These are phyloP conservation scores for Monilinia fructigena DNA, from an alignment of 2,329 filamentous ascomycete species.

Conservation along the genomic window DNA sequence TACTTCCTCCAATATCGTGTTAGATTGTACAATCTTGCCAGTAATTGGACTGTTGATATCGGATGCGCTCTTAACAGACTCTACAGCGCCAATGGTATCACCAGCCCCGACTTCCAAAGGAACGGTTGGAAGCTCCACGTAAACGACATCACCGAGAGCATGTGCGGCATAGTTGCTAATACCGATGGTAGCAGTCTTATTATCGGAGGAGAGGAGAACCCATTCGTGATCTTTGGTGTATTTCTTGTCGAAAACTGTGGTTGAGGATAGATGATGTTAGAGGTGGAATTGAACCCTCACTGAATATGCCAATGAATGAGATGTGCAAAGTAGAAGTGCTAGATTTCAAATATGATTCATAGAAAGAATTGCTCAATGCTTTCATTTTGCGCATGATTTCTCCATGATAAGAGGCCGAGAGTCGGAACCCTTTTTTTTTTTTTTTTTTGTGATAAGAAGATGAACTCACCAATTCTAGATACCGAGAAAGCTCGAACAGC, in stretches of 20 bases:
- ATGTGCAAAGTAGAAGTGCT: background rate
- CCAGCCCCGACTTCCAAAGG: constrained; percentile 69
- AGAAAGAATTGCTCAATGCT: background rate
- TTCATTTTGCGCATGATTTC: background rate
- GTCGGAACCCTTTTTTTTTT: background rate
- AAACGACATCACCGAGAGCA: constrained; percentile 93
- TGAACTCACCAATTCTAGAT: constrained; percentile 44
- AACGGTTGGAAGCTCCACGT: constrained; percentile 82
- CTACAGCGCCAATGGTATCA: constrained; percentile 88
- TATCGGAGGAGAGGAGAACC: constrained; percentile 83
- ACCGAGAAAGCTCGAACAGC: constrained; percentile 48
- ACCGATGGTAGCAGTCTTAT: constrained; percentile 76
- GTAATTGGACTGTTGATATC: constrained; percentile 89
- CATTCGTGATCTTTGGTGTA: constrained; percentile 99
- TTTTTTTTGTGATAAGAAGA: background rate
- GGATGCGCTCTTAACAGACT: constrained; percentile 97
- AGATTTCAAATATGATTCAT: background rate
- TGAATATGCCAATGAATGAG: background rate
- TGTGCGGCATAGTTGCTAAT: constrained; percentile 91
- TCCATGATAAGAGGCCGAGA: background rate
- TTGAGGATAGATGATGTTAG: constrained; percentile 2
- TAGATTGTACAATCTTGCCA: constrained; percentile 74
- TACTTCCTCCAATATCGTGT: constrained; percentile 75
- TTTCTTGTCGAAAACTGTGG: constrained; percentile 55
- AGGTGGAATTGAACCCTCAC: background rate